These are phyloP conservation scores for Neckera pumila DNA, from an alignment of 225 moss, liverwort and hornwort genomes.

Conservation along the genomic window DNA sequence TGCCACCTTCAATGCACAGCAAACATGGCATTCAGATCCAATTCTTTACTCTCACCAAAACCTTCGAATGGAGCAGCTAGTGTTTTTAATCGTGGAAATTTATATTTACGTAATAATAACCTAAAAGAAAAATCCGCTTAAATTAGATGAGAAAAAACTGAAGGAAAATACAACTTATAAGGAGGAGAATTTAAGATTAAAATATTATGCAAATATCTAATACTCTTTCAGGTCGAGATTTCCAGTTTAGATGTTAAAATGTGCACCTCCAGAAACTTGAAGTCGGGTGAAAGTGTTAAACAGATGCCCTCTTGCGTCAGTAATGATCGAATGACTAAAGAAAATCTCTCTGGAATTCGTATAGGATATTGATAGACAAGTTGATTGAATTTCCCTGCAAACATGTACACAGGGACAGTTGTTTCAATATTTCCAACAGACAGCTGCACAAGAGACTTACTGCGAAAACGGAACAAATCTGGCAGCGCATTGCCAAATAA, in stretches of 20 bases:
- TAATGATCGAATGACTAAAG: slow-evolving; percentile 91
- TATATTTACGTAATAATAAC: not conserved
- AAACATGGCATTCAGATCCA: not conserved
- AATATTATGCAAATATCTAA: not conserved
- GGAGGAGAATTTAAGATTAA: not conserved
- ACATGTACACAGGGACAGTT: not conserved
- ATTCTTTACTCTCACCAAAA: not conserved
- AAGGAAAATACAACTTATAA: not conserved
- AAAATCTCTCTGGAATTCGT: slow-evolving; percentile 97
- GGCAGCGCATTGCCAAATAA: not conserved
- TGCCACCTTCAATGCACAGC: slow-evolving; percentile 54
- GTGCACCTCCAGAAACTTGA: slow-evolving; percentile 94
- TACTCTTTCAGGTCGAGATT: not conserved
- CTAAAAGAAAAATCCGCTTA: not conserved
- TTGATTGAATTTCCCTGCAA: slow-evolving; percentile 89
- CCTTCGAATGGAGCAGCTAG: not conserved
- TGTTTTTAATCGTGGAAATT: not conserved
- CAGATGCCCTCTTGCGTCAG: slow-evolving; percentile 99
- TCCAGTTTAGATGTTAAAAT: not conserved
- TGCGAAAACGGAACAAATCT: not conserved
- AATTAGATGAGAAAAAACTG: not conserved
- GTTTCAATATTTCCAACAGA: not conserved
- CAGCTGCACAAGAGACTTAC: not conserved
- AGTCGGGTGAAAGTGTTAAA: slow-evolving; percentile 79
- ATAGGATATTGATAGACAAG: slow-evolving; percentile 96